Evolutionary conservation across 495 filamentous ascomycete genomes (phyloP), one percentile per base, ranked within the genome.

Genomic region (Penicillium malachiteum): DNA sequence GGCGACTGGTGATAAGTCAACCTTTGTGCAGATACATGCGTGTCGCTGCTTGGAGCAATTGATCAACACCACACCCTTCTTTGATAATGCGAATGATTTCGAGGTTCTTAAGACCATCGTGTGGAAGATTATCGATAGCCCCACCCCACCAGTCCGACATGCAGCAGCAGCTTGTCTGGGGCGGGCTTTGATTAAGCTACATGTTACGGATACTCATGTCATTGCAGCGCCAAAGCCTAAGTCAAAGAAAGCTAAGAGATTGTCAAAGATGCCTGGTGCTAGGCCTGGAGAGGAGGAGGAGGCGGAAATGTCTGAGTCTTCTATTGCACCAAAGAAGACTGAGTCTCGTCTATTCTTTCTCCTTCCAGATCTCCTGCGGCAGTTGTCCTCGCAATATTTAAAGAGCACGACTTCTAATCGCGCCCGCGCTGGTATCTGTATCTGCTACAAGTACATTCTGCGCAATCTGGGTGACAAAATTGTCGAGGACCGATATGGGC

Each of bases 21-120:
- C 84, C 5, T 79, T 95, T 41, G 91, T 90, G 21, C 86, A 97
- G 66, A 81, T 87, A 11, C 83, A 84, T 53, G 90, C 91, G 11
- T 96, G 89, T 60, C 82, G 84, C 52, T 96, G 91, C 64, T 69
- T 97, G 52, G 88, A 90, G 63, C 77, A 84, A 44, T 71, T 97
- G 49, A 71, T 89, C 32, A 84, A 78, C 45, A 71, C 76, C 48
- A 96, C 92, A 0, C 72, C 79, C 0, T 93, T 86, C 60, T 97
- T 97, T 64, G 88, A 94, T 58, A 95, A 94, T 65, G 82, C 86
- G n/a, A 85, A 79, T 69, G 95, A 99, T 64, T 96, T 94, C 62
- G 94, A 97, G 48, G 89, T 84, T 51, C 71, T 97, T 18, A 89
- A 89, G 59, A 84, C 81, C 7, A 79, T 86, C 0, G 74, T 95